Conservation (phyloP, 352 stramenopile species). For the Phytophthora nicotianae region DNA sequence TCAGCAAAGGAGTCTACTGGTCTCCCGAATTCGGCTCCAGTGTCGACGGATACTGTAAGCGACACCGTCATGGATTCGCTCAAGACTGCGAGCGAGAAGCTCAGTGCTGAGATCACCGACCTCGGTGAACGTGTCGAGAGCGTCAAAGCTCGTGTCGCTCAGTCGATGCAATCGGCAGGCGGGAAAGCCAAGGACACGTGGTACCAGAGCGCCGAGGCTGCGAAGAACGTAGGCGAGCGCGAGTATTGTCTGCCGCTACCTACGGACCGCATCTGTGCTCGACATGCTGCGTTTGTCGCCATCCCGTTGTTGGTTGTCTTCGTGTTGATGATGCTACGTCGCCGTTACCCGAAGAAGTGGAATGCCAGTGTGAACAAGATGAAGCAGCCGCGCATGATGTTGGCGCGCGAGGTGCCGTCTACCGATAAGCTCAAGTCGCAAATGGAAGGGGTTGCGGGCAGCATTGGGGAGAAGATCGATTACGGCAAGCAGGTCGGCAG, state of each 20-base stretch:
- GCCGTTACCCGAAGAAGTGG: constrained; percentile 75
- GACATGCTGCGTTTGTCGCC: constrained; percentile 46
- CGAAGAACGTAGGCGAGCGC: constrained; percentile 47
- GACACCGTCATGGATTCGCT: constrained; percentile 40
- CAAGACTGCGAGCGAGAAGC: constrained; percentile 44
- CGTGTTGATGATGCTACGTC: constrained; percentile 47
- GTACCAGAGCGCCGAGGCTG: constrained; percentile 57
- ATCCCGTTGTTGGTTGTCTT: constrained; percentile 50
- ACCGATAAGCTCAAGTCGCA: constrained; percentile 44
- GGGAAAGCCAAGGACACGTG: constrained; percentile 56
- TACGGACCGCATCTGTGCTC: constrained; percentile 44
- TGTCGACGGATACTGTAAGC: constrained; percentile 27
- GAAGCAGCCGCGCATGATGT: constrained; percentile 42
- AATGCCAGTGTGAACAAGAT: constrained; percentile 59
- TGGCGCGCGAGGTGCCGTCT: constrained; percentile 48
- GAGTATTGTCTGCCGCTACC: constrained; percentile 64
- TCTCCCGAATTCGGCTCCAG: constrained; percentile 16
- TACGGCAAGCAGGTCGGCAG: constrained; percentile 47
- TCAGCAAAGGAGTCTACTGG: constrained; percentile 26
- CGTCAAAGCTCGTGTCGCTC: constrained; percentile 56
- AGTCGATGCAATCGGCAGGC: constrained; percentile 45
- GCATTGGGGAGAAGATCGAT: constrained; percentile 35
- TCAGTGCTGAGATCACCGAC: constrained; percentile 36
- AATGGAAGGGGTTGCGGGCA: constrained; percentile 15
- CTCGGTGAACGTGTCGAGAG: constrained; percentile 45